Percentiles rank a stretch among this genome's conserved stretches.
These are phyloP conservation scores for Eremomyces bilateralis DNA, from an alignment of 495 filamentous ascomycete species.

Conservation along the genomic window DNA sequence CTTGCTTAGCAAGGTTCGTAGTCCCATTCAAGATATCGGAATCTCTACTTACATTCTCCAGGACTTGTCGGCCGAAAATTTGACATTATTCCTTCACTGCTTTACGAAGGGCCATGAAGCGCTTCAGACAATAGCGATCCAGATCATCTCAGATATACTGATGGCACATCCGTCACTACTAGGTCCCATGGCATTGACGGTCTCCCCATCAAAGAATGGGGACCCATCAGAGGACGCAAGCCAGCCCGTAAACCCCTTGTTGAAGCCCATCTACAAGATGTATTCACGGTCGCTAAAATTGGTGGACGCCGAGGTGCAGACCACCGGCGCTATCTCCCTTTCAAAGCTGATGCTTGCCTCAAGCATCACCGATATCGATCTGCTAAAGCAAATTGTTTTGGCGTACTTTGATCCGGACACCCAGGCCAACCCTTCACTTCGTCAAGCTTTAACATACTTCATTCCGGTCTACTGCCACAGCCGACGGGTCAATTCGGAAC, in stretches of 20 bases:
- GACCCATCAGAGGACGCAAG: constrained; percentile 19
- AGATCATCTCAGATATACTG: constrained; percentile 87
- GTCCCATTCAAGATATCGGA: background rate
- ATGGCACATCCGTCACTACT: constrained; percentile 67
- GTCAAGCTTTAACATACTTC: constrained; percentile 85
- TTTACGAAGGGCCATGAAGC: constrained; percentile 80
- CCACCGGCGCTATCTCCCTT: constrained; percentile 58
- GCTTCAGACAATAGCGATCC: constrained; percentile 69
- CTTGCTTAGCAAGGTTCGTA: constrained; percentile 56
- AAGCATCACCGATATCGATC: constrained; percentile 31
- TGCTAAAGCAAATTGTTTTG: constrained; percentile 62
- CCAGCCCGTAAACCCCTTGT: constrained; percentile 20
- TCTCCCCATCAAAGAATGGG: constrained; percentile 2
- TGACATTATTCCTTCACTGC: constrained; percentile 87
- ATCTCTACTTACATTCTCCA: constrained; percentile 10
- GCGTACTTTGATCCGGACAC: constrained; percentile 85
- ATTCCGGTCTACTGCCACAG: constrained; percentile 87
- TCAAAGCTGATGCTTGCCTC: constrained; percentile 72
- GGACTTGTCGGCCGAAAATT: constrained; percentile 77
- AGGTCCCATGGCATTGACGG: constrained; percentile 4
- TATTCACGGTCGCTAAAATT: constrained; percentile 57
- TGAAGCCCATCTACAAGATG: constrained; percentile 48
- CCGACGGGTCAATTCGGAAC: constrained; percentile 50
- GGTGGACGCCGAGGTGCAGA: constrained; percentile 49
- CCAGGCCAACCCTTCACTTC: constrained; percentile 58